These are phyloP conservation scores for Leccinellum rugosiceps DNA, from an alignment of 768 basidiomycete genomes.

Conservation along the genomic window DNA sequence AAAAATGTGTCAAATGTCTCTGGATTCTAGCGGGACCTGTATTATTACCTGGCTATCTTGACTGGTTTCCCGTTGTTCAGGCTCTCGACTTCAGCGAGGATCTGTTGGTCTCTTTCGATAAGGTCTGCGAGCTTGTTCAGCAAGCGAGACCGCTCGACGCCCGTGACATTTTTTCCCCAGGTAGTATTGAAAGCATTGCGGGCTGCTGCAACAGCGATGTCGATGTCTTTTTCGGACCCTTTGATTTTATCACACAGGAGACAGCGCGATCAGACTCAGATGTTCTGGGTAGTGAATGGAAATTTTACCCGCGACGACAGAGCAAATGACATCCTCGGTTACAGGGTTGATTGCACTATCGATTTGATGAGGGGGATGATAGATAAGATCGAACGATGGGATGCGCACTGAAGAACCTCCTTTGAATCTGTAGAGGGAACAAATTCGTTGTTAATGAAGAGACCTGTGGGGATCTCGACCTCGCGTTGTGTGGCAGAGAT, in stretches of 20 bases:
- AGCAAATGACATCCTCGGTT: slow-evolving; percentile 70
- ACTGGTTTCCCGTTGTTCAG: slow-evolving; percentile 94
- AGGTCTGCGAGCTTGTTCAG: slow-evolving; percentile 86
- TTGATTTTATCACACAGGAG: slow-evolving; percentile 3
- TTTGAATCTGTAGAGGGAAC: slow-evolving; percentile 69
- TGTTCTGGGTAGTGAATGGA: background rate
- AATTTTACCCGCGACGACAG: slow-evolving; percentile 57
- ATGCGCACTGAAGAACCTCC: slow-evolving; percentile 59
- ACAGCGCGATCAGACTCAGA: background rate
- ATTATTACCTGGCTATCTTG: slow-evolving; percentile 45
- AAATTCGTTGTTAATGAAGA: slow-evolving; percentile 92
- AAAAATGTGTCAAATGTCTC: slow-evolving; percentile 1
- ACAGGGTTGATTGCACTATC: slow-evolving; percentile 75
- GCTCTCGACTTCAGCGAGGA: slow-evolving; percentile 79
- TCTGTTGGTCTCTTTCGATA: slow-evolving; percentile 80
- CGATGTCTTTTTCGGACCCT: slow-evolving; percentile 77
- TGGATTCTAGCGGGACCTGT: slow-evolving; percentile 34
- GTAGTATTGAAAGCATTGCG: slow-evolving; percentile 78
- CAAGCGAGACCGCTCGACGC: slow-evolving; percentile 74
- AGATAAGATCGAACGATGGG: slow-evolving; percentile 3
- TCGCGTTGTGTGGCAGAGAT: slow-evolving; percentile 44
- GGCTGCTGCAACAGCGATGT: slow-evolving; percentile 80
- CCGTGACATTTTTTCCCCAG: slow-evolving; percentile 89
- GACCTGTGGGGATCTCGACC: slow-evolving; percentile 70
- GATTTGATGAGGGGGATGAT: slow-evolving; percentile 13